These are phyloP conservation scores for Anaeramoeba flamelloides DNA, from an alignment of 78 protist species.

Conservation along the genomic window DNA sequence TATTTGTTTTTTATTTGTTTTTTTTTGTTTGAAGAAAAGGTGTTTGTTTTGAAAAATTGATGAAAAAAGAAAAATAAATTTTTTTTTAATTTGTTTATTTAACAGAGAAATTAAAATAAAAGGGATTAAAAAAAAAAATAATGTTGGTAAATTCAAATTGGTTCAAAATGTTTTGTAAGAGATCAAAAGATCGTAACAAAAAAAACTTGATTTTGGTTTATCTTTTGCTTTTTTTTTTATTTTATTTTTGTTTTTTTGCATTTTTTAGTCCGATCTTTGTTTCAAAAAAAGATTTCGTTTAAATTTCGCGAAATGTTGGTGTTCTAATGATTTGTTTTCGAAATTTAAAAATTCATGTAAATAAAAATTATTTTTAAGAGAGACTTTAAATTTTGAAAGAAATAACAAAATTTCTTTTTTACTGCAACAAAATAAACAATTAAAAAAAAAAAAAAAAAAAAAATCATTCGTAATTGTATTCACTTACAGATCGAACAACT, in stretches of 20 bases:
- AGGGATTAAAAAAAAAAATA: not conserved
- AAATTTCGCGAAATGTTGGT: not conserved
- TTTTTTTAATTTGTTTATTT: not conserved
- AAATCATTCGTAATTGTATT: no score
- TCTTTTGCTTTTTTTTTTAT: no score
- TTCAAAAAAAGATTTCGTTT: not conserved
- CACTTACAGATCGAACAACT: conserved; percentile 60
- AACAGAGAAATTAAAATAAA: not conserved
- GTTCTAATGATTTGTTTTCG: not conserved
- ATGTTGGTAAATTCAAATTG: not conserved
- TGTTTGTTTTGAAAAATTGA: not conserved
- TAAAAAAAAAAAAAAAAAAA: no score
- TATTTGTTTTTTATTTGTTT: not conserved
- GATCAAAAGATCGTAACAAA: not conserved
- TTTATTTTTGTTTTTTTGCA: no score
- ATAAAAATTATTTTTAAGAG: no score
- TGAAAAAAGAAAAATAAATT: not conserved
- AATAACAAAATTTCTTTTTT: no score
- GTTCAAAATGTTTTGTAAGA: not conserved
- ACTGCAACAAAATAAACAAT: no score
- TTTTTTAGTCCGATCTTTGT: no score
- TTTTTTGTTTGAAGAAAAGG: not conserved
- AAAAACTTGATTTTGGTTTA: no score
- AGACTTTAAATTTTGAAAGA: no score
- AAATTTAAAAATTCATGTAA: not conserved